phyloP scores from a whole-genome alignment of 306 rosid species.

The Albizia julibrissin region DNA sequence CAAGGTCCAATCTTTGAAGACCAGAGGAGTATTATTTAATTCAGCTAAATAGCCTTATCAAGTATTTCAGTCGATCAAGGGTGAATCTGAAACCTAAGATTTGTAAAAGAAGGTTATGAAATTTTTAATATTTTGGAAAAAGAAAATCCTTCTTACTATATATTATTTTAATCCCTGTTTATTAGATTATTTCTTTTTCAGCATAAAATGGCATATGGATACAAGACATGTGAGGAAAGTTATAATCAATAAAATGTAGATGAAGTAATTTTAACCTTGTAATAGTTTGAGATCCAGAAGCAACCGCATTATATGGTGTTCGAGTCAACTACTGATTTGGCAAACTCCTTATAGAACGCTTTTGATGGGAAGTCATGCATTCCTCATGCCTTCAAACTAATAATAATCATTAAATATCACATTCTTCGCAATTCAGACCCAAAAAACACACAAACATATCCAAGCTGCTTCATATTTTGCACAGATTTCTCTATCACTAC shows the following conservation, averaged over 20 bases:
- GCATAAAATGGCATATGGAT: background rate
- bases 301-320: slow-evolving; percentile 26
- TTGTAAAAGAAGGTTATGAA: no score
- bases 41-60: background rate
- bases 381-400: slow-evolving; percentile 25
- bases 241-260: background rate
- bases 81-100: no score
- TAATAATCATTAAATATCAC: background rate
- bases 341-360: slow-evolving; percentile 39
- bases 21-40: no score
- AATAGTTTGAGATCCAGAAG: slow-evolving; percentile 22
- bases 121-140: no score
- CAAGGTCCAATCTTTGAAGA: no score
- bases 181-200: no score
- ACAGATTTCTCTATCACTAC: background rate
- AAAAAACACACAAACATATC: background rate
- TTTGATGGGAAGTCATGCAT: slow-evolving; percentile 46
- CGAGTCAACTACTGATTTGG: slow-evolving; percentile 35
- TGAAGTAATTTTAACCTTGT: no score
- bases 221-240: background rate
- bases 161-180: no score
- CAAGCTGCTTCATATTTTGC: background rate
- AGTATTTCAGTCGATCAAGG: background rate
- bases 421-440: background rate
- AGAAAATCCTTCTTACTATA: no score